Evolutionary conservation across 2,329 filamentous ascomycete genomes (phyloP).

Genomic region (Venturia effusa): DNA sequence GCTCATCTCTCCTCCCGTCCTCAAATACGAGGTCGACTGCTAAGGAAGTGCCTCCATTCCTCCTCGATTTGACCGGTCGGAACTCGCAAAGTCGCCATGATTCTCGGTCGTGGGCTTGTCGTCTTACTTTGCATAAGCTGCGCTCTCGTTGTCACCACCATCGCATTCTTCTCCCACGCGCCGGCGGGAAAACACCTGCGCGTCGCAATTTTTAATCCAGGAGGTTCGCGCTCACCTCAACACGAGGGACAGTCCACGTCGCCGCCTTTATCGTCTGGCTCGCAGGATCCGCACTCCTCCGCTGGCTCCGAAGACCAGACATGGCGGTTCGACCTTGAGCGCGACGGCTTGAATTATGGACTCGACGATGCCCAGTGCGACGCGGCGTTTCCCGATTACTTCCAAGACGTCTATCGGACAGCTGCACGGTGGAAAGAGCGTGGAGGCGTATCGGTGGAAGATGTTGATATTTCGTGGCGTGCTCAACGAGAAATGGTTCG

Average conservation of each 20-base stretch:
- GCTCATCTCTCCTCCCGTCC: neutral
- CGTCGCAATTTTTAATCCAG: neutral
- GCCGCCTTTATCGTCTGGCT: neutral
- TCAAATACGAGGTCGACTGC: neutral
- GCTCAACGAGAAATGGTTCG: slow-evolving; percentile 13
- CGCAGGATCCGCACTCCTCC: neutral
- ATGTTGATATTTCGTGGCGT: slow-evolving; percentile 9
- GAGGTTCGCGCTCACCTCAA: neutral
- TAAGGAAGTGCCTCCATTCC: neutral
- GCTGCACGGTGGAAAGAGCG: slow-evolving; percentile 13
- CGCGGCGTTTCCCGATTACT: slow-evolving; percentile 17
- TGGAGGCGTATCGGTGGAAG: slow-evolving; percentile 10
- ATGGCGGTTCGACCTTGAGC: slow-evolving; percentile 8
- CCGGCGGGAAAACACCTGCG: neutral
- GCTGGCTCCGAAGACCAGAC: neutral
- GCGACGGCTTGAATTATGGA: slow-evolving; percentile 18
- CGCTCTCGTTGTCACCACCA: neutral
- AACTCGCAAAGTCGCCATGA: neutral
- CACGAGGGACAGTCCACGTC: neutral
- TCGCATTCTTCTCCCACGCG: neutral
- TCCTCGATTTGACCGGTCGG: neutral
- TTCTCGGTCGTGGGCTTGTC: neutral
- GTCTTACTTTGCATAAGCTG: neutral
- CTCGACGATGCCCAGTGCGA: slow-evolving; percentile 16
- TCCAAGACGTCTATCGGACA: slow-evolving; percentile 18